phyloP scores from a whole-genome alignment of 169 alveolate species.

The Miamiensis avidus region DNA sequence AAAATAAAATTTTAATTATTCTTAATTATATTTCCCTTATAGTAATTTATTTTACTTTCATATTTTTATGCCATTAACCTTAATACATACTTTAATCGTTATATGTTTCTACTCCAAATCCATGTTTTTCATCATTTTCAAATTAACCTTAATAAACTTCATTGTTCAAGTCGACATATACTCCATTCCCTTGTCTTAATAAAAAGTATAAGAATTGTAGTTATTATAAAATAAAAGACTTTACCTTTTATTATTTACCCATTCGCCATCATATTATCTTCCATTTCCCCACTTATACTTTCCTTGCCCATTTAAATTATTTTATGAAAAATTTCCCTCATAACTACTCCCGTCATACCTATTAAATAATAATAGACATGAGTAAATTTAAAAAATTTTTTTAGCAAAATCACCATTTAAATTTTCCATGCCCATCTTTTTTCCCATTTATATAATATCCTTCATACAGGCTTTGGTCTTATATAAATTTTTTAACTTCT shows the following conservation, averaged over 20 bases:
- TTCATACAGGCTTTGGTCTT: constrained; percentile 1
- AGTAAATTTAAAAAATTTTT: too few relatives aligned
- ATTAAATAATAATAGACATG: too few relatives aligned
- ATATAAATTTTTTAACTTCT: too few relatives aligned
- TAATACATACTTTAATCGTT: constrained; percentile 48
- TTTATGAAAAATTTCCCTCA: neutral
- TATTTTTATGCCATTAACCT: constrained; percentile 51
- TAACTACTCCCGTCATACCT: constrained; percentile 37
- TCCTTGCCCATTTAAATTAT: neutral
- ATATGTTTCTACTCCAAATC: constrained; percentile 37
- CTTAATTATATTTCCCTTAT: too few relatives aligned
- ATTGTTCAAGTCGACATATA: neutral
- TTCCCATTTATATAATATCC: constrained; percentile 28
- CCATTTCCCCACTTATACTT: neutral
- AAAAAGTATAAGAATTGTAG: too few relatives aligned
- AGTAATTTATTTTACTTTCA: too few relatives aligned
- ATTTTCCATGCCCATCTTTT: constrained; percentile 35
- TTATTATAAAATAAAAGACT: too few relatives aligned
- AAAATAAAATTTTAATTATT: too few relatives aligned
- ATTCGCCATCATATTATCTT: neutral
- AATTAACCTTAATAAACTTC: neutral
- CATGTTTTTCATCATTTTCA: constrained; percentile 27
- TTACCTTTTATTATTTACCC: neutral
- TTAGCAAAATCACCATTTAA: constrained; percentile 6
- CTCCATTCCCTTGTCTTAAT: neutral